These are phyloP conservation scores for Amborella trichopoda DNA, from an alignment of 164 flowering plant genomes.

Conservation along the genomic window DNA sequence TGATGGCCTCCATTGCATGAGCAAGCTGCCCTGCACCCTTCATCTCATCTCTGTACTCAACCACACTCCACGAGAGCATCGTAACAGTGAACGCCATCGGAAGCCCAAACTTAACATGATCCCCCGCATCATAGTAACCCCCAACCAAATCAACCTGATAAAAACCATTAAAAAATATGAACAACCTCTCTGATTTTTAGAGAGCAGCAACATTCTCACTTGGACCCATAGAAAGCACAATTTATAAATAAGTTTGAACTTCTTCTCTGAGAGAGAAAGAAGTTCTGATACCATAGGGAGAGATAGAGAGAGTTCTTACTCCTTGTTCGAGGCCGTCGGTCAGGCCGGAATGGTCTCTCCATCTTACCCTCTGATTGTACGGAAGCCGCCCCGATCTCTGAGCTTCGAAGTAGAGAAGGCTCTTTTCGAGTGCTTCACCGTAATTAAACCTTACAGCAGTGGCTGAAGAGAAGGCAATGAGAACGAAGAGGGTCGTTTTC, in stretches of 20 bases:
- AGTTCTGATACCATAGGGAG: too few species aligned
- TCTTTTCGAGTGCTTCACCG: conserved; percentile 30
- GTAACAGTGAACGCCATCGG: conserved; percentile 67
- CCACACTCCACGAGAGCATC: conserved; percentile 46
- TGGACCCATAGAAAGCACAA: too few species aligned
- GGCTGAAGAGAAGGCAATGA: too few species aligned
- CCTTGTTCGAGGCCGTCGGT: conserved; percentile 48
- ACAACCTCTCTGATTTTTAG: too few species aligned
- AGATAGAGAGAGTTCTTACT: conserved; percentile 12
- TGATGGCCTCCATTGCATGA: conserved; percentile 49
- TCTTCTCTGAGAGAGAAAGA: too few species aligned
- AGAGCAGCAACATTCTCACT: too few species aligned
- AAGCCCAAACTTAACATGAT: conserved; percentile 49
- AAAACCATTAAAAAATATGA: too few species aligned
- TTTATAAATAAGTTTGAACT: too few species aligned
- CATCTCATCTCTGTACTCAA: conserved; percentile 33
- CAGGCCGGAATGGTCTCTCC: conserved; percentile 43
- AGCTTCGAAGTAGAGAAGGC: conserved; percentile 37
- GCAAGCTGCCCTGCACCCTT: conserved; percentile 24
- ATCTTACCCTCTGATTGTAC: conserved; percentile 36
- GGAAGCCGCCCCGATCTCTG: conserved; percentile 47
- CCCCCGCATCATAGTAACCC: conserved; percentile 72
- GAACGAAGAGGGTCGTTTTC: too few species aligned
- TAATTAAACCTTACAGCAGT: conserved; percentile 12
- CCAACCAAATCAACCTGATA: conserved; percentile 54